phyloP scores from a whole-genome alignment of 768 basidiomycete genomes.

The Amanita pallidorosea region DNA sequence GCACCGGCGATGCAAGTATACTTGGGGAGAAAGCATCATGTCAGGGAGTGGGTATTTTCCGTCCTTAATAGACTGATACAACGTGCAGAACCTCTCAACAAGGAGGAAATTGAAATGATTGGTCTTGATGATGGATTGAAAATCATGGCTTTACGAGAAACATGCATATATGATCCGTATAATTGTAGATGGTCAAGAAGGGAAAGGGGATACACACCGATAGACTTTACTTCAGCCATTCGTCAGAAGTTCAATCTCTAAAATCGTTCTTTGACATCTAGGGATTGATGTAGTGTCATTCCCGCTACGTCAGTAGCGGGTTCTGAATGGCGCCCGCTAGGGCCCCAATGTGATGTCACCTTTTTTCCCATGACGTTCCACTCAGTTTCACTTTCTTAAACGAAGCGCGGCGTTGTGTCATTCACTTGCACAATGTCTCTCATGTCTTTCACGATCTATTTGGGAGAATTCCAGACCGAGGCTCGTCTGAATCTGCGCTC shows the following conservation, averaged over 20 bases:
- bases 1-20: not conserved
- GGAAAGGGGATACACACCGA: not conserved
- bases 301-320: too few relatives aligned
- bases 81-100: not conserved
- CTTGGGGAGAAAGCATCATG: not conserved
- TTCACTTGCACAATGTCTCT: too few relatives aligned
- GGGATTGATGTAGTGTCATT: too few relatives aligned
- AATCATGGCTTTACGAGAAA: not conserved
- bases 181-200: not conserved
- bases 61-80: not conserved
- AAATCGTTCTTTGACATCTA: too few relatives aligned
- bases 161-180: not conserved
- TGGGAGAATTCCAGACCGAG: too few relatives aligned
- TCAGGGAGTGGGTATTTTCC: conserved; percentile 1
- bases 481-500: too few relatives aligned
- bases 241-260: not conserved
- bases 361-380: too few relatives aligned
- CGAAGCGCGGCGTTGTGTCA: too few relatives aligned
- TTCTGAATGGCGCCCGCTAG: too few relatives aligned
- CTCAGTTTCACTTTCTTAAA: too few relatives aligned
- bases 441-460: too few relatives aligned
- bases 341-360: too few relatives aligned
- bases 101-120: not conserved
- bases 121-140: conserved; percentile 2
- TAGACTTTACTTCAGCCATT: not conserved